Base-by-base conservation (phyloP, 371 early-diverging fungal genomes). In the Mortierella sp. region DNA sequence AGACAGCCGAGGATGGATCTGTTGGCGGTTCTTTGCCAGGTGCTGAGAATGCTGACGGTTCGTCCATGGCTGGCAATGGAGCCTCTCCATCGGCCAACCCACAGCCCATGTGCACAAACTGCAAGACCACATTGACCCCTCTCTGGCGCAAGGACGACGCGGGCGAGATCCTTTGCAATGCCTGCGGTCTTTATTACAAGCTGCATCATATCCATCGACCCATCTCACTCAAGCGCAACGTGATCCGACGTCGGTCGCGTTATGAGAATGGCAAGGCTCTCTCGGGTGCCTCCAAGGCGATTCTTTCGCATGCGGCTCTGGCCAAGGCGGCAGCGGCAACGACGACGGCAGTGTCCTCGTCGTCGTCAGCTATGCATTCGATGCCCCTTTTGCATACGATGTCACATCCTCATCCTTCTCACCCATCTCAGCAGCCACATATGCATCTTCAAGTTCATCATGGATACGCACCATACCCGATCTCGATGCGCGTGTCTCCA, bases 121-220 rank as follows among this genome's bases (percentile, higher is more conserved):
- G 98, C 85, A 76, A 85, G 7, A 96, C 97, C 4, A 92, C 89
- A 1, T 87, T 85, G 23, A 99, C 99, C 2, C 98, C 99, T 1
- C 89, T 98, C 29, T 99, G 99, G 99, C 88, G 99, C 48, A 88
- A 98, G 53, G 93, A 94, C 72, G 88, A 87, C 47, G 86, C 91
- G 47, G 96, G 95, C 23, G 87, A 90, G 44, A 86, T 90, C 52
- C 83, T 98, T 52, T 99, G 99, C 85, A 99, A 98, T 81, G 98
- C 99, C 1, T 99, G 99, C 76, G 98, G 98, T 18, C 82, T 99
- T 64, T 99, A 98, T 84, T 93, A 86, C 65, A 96, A 95, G 74
- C 84, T 97, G 19, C 99, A 99, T 76, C 89, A 89, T 64, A 85
- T 91, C 66, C 91, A 91, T 60, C 87, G 97, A 18, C 97, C 94